Base-by-base conservation (phyloP, 176 grass and related monocot species). In the Eragrostis nindensis region DNA sequence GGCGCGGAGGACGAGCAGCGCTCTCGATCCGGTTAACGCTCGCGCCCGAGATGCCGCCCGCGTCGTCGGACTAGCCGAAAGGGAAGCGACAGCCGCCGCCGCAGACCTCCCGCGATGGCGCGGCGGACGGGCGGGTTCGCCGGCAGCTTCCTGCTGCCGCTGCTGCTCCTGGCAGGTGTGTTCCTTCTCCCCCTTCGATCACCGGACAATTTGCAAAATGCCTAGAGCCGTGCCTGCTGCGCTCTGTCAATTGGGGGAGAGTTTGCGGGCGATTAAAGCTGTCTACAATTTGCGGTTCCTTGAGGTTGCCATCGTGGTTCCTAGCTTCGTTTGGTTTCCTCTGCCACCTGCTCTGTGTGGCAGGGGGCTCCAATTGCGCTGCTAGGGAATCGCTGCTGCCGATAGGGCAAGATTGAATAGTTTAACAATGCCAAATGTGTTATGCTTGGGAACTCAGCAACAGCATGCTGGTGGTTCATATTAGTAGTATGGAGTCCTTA, bases 111-210 rank as follows among this genome's bases (percentile, higher is more conserved):
- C 44, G 74, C 47, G 69, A 91, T 94, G 91, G 85, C 88, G 74
- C 49, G 82, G 73, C 88, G 74, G 32, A 61, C 75, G 47, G 78
- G 85, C 65, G 85, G 85, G 21, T 86, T 52, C 63, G 82, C 65
- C 68, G 85, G 82, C 64, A 43, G 78, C 42, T 88, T 82, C 78
- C 68, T 94, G 44, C 85, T 94, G 62, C 88, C 88, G 54, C 55
- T 86, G 71, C 36, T 94, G 54, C 88, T 94, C 11, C 82, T 94
- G 57, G 75, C 76, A 78, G 87, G 91, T 93, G 43, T 19, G 74
- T 10, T 19, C 66, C 72, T n/a, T 43, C 60, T 1, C 43, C 22
- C 38, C 19, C 36, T 48, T 39, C 46, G 57, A 74, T 68, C 47
- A 39, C 59, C 55, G 11, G 61, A 57, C 65, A 29, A 16, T 22